Evolutionary conservation across 2,329 filamentous ascomycete species (phyloP), one percentile per base, ranked within the genome.

Genomic region (Sarocladium kiliense): DNA sequence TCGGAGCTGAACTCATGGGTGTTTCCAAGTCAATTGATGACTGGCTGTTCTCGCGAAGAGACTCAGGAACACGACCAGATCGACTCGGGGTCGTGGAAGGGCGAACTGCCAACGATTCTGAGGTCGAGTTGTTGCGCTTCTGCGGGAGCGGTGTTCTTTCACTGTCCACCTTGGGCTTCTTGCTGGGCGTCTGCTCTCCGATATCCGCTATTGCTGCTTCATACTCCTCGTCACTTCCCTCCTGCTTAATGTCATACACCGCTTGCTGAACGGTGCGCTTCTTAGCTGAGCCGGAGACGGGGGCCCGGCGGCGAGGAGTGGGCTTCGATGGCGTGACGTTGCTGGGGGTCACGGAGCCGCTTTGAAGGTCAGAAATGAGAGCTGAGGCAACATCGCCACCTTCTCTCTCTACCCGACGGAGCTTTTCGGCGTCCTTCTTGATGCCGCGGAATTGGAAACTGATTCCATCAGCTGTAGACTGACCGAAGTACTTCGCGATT

Each of bases 381-480:
- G 47, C 47, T 11, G 47, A 32, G 12, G 76, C 68, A 0, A 81
- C 77, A 60, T 80, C 74, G 42, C 73, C 68, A 25, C 76, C 77
- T 1, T 68, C 65, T 21, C 70, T 67, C n/a, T 74, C 71, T 2
- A 75, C 74, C 2, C 69, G 62, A 41, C 73, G 70, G 44, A 84
- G 74, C 2, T 66, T 67, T 37, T 78, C 74, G 27, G 77, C 81
- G 27, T 81, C 73, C 34, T 71, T 72, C 66, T 81, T 83, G 68
- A 85, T 77, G 23, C 65, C 58, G 1, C 82, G 76, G 62, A 86
- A 84, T 62, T 85, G 81, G 64, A 81, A 86, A 60, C 78, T 75
- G n/a, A 85, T 76, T 9, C 82, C 82, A 19, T 75, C 75, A 0
- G 73, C 64, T 0, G 81, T 86, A 3, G 78, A 82, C 56, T 82